Percentiles rank a stretch among this genome's conserved stretches.
Conservation (phyloP, 495 filamentous ascomycete genomes). For the Cercophora scortea region DNA sequence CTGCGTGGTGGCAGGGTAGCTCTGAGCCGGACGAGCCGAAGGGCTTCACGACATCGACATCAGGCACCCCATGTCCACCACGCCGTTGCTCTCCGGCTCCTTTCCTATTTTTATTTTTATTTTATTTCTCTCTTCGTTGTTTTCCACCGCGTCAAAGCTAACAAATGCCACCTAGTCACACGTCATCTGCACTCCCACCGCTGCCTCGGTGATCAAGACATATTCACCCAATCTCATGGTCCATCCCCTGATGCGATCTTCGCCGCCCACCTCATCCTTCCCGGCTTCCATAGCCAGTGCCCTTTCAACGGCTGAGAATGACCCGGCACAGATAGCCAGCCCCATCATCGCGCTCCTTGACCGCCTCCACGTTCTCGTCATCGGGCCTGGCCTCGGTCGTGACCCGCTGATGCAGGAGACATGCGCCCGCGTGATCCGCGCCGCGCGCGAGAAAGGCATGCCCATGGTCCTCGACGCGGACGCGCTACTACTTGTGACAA, state of each 20-base stretch:
- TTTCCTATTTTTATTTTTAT: background rate
- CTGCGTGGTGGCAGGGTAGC: too few relatives aligned
- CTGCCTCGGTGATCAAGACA: constrained; percentile 85
- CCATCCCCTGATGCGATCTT: constrained; percentile 86
- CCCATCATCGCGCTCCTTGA: constrained; percentile 73
- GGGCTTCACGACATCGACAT: too few relatives aligned
- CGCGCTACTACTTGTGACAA: constrained; percentile 69
- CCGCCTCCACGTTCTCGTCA: constrained; percentile 84
- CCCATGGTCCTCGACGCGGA: constrained; percentile 91
- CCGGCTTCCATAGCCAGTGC: too few relatives aligned
- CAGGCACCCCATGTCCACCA: too few relatives aligned
- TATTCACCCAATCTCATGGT: constrained; percentile 99
- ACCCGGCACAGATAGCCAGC: constrained; percentile 49
- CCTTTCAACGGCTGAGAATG: constrained; percentile 29
- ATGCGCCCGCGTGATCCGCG: constrained; percentile 68
- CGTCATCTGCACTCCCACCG: constrained; percentile 88
- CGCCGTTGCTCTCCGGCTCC: too few relatives aligned
- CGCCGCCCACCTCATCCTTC: constrained; percentile 22
- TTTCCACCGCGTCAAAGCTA: background rate
- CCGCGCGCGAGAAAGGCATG: constrained; percentile 63
- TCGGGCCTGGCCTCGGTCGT: constrained; percentile 86
- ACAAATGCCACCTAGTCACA: constrained; percentile 56
- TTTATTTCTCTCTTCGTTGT: too few relatives aligned
- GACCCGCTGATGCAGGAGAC: constrained; percentile 87
- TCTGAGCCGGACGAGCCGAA: too few relatives aligned